phyloP scores from a whole-genome alignment of 257 asterid species.

The Primulina eburnea region DNA sequence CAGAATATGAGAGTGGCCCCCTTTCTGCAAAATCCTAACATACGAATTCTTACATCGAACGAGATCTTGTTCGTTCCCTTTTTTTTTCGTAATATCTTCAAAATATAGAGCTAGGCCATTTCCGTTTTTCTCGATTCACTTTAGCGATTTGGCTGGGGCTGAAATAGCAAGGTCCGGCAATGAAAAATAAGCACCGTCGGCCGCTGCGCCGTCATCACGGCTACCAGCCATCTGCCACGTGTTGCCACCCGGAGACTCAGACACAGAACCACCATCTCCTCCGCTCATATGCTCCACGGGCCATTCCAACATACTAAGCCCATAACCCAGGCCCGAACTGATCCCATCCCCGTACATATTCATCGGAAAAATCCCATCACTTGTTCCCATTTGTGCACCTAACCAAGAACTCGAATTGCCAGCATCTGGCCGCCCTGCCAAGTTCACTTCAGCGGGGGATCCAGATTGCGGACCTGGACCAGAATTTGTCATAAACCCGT shows the following conservation, averaged over 20 bases:
- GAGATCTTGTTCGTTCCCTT: no score
- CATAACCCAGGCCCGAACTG: slow-evolving; percentile 26
- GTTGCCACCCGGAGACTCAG: slow-evolving; percentile 10
- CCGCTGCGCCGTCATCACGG: not conserved
- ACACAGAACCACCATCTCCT: not conserved
- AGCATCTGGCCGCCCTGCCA: slow-evolving; percentile 1
- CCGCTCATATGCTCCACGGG: slow-evolving; percentile 31
- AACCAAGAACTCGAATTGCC: slow-evolving; percentile 9
- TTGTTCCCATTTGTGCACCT: slow-evolving; percentile 7
- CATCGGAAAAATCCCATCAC: slow-evolving; percentile 26
- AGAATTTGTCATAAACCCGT: not conserved
- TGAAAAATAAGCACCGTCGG: slow-evolving; percentile 40
- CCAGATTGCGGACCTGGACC: slow-evolving; percentile 18
- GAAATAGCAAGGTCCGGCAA: slow-evolving; percentile 58
- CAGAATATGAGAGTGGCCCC: not conserved
- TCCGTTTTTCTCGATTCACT: slow-evolving; percentile 18
- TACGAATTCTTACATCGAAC: not conserved
- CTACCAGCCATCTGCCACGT: slow-evolving; percentile 44
- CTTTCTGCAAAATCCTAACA: not conserved
- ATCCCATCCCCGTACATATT: slow-evolving; percentile 34
- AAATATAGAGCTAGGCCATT: no score
- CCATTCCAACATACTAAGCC: slow-evolving; percentile 44
- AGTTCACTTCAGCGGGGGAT: not conserved
- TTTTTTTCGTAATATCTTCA: no score
- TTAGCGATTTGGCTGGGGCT: slow-evolving; percentile 43